A percentile compares a stretch with the other conserved stretches of the same genome.
phyloP scores from a whole-genome alignment of 2,329 filamentous ascomycete genomes.

The Penicillium griseofulvum region DNA sequence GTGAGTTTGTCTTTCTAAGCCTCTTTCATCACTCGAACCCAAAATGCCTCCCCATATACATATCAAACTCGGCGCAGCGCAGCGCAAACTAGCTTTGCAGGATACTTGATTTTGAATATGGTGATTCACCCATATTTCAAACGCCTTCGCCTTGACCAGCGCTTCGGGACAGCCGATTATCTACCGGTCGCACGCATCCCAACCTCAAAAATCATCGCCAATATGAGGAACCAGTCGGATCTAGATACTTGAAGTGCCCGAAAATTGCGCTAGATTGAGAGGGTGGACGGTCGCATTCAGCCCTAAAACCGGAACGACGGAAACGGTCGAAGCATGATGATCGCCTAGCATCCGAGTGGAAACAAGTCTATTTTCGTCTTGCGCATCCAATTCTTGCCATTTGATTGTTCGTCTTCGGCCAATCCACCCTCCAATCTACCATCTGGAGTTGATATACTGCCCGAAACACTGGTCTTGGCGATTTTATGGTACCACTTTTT shows the following conservation, averaged over 20 bases:
- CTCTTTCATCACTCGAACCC: constrained; percentile 17
- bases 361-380: constrained; percentile 2
- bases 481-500: constrained; percentile 6
- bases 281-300: constrained; percentile 16
- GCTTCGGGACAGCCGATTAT: not conserved
- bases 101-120: not conserved
- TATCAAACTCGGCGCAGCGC: not conserved
- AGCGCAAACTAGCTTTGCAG: not conserved
- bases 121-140: not conserved
- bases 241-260: not conserved
- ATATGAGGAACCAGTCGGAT: not conserved
- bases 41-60: not conserved
- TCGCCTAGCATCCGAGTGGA: constrained; percentile 2
- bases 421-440: not conserved
- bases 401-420: not conserved
- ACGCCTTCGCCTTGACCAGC: constrained; percentile 1
- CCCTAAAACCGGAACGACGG: constrained; percentile 12
- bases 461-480: constrained; percentile 12
- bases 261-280: not conserved
- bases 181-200: not conserved
- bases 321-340: constrained; percentile 21
- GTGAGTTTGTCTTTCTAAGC: constrained; percentile 15
- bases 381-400: constrained; percentile 5
- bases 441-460: constrained; percentile 1
- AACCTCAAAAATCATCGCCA: not conserved